A percentile compares a stretch with the other conserved stretches of the same genome.
Evolutionary conservation across 352 stramenopile genomes (phyloP).

Genomic region (Globisporangium viniferum): DNA sequence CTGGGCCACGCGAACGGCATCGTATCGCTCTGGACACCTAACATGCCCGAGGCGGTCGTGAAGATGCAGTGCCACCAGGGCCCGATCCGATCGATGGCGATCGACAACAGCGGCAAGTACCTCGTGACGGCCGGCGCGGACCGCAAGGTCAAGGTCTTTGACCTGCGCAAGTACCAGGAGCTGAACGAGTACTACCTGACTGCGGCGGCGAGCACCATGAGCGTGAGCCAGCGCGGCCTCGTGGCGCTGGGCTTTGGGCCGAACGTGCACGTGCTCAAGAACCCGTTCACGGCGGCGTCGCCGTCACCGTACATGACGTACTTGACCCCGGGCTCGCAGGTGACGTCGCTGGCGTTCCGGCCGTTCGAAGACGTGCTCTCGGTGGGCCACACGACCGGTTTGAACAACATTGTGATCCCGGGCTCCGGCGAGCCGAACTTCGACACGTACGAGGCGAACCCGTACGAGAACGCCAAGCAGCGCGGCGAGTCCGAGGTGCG

Average conservation of each 20-base stretch:
- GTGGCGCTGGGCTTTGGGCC: constrained; percentile 92
- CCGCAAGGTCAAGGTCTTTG: constrained; percentile 96
- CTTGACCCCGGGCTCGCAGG: constrained; percentile 73
- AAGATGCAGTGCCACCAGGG: constrained; percentile 98
- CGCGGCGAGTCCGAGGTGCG: constrained; percentile 95
- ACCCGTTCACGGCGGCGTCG: constrained; percentile 74
- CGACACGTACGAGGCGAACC: constrained; percentile 98
- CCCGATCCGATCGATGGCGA: constrained; percentile 88
- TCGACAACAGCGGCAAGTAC: constrained; percentile 93
- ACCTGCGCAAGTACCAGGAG: constrained; percentile 96
- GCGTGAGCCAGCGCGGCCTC: constrained; percentile 95
- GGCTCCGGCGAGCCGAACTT: constrained; percentile 97
- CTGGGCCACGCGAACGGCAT: constrained; percentile 96
- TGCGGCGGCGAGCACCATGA: constrained; percentile 85
- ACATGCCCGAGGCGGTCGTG: constrained; percentile 91
- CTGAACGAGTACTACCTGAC: constrained; percentile 93
- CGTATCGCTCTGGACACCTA: constrained; percentile 98
- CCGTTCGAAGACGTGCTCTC: constrained; percentile 98
- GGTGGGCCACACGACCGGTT: constrained; percentile 89
- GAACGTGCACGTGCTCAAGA: constrained; percentile 92
- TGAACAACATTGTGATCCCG: constrained; percentile 91
- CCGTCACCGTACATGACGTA: constrained; percentile 91
- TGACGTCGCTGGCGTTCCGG: constrained; percentile 93
- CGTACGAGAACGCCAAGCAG: constrained; percentile 96
- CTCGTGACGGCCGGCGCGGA: constrained; percentile 96